These are phyloP conservation scores for Sporothrix brasiliensis DNA, from an alignment of 2,329 filamentous ascomycete genomes.

Conservation along the genomic window DNA sequence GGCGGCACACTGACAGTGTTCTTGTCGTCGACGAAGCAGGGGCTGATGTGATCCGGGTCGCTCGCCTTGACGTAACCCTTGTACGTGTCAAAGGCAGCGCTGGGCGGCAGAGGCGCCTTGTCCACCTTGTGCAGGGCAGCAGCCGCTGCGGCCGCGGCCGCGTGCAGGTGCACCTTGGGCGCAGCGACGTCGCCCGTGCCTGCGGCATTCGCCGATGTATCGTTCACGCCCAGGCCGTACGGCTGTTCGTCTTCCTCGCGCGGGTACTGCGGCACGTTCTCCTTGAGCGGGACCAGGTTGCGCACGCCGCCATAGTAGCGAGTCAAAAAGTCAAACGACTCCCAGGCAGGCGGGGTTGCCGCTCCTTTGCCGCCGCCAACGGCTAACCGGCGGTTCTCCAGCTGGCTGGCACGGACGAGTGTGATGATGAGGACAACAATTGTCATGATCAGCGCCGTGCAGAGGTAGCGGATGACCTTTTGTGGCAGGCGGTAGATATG, in stretches of 20 bases:
- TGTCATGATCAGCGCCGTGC: conserved; percentile 67
- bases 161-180: conserved; percentile 39
- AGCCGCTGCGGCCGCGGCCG: conserved; percentile 25
- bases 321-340: conserved; percentile 80
- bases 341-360: conserved; percentile 72
- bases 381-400: conserved; percentile 65
- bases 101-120: conserved; percentile 36
- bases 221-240: conserved; percentile 40
- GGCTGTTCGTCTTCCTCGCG: conserved; percentile 61
- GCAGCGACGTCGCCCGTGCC: not conserved
- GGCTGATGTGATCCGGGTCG: conserved; percentile 58
- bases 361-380: conserved; percentile 62
- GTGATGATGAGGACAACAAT: conserved; percentile 77
- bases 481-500: conserved; percentile 67
- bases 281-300: conserved; percentile 64
- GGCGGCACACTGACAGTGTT: conserved; percentile 68
- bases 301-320: conserved; percentile 89
- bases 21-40: conserved; percentile 77
- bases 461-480: conserved; percentile 76
- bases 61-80: conserved; percentile 26
- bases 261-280: conserved; percentile 83
- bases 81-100: conserved; percentile 33
- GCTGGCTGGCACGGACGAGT: conserved; percentile 72
- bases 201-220: not conserved
- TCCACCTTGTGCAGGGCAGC: conserved; percentile 33